Conservation (phyloP, 2,329 filamentous ascomycete species). For the Pyrenophora tritici-repentis region DNA sequence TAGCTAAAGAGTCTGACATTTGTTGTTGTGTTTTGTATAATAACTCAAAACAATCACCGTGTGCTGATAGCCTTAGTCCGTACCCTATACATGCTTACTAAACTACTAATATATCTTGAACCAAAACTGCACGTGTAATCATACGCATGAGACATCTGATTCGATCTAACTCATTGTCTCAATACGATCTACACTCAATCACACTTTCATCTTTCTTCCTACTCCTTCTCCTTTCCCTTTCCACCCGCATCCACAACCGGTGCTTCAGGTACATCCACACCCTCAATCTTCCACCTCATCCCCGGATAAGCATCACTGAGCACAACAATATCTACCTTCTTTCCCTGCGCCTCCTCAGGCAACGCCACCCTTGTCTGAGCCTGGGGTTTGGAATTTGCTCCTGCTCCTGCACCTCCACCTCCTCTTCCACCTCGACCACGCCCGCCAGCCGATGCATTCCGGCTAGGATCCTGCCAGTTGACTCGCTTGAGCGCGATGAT, state of each 20-base stretch:
- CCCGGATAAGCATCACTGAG: constrained; percentile 88
- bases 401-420: constrained; percentile 21
- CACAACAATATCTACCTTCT: constrained; percentile 73
- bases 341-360: constrained; percentile 58
- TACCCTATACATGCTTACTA: no score
- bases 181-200: no score
- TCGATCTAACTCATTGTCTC: no score
- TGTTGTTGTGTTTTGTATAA: no score
- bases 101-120: no score
- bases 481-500: constrained; percentile 85
- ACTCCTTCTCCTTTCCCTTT: constrained; percentile 32
- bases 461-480: constrained; percentile 64
- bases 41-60: no score
- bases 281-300: constrained; percentile 65
- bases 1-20: no score
- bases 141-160: no score
- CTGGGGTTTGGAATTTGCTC: constrained; percentile 48
- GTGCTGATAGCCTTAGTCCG: no score
- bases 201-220: no score
- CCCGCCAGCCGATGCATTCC: constrained; percentile 3
- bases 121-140: no score
- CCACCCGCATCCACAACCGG: constrained; percentile 36
- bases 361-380: constrained; percentile 66
- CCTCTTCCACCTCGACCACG: constrained; percentile 10
- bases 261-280: constrained; percentile 56